Evolutionary conservation across 2,329 filamentous ascomycete genomes (phyloP).

Genomic region (Monilinia polystroma): DNA sequence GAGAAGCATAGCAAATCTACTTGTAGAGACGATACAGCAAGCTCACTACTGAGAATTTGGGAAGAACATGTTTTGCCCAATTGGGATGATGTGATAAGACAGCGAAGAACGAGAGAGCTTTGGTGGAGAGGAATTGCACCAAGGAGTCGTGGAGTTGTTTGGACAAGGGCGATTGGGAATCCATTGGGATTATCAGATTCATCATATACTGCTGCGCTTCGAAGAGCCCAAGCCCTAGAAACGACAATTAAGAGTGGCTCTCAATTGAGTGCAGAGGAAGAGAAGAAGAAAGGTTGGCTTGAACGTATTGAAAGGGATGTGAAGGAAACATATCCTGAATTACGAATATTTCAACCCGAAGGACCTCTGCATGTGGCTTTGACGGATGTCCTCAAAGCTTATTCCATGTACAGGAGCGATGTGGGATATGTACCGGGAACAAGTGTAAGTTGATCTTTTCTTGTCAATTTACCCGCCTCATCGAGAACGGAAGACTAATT

Average conservation of each 20-base stretch:
- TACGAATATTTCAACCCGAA: constrained; percentile 61
- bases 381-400: constrained; percentile 72
- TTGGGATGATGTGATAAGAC: constrained; percentile 68
- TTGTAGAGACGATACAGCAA: constrained; percentile 54
- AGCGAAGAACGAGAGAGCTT: constrained; percentile 69
- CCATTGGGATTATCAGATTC: constrained; percentile 50
- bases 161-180: constrained; percentile 40
- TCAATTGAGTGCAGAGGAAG: constrained; percentile 48
- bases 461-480: constrained; percentile 2
- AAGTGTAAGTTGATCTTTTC: constrained; percentile 56
- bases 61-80: constrained; percentile 74
- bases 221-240: constrained; percentile 64
- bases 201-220: constrained; percentile 69
- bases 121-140: constrained; percentile 82
- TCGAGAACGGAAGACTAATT: constrained; percentile 12
- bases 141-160: constrained; percentile 53
- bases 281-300: constrained; percentile 59
- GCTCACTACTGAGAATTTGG: constrained; percentile 63
- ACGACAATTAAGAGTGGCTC: constrained; percentile 38
- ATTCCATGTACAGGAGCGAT: constrained; percentile 78
- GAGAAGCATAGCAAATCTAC: constrained; percentile 52
- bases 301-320: constrained; percentile 64
- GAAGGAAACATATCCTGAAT: constrained; percentile 65
- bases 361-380: constrained; percentile 64
- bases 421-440: constrained; percentile 75